A percentile compares a stretch with the other conserved stretches of the same genome.
phyloP scores from a whole-genome alignment of 371 early-diverging fungal genomes.

The Apophysomyces sp. region DNA sequence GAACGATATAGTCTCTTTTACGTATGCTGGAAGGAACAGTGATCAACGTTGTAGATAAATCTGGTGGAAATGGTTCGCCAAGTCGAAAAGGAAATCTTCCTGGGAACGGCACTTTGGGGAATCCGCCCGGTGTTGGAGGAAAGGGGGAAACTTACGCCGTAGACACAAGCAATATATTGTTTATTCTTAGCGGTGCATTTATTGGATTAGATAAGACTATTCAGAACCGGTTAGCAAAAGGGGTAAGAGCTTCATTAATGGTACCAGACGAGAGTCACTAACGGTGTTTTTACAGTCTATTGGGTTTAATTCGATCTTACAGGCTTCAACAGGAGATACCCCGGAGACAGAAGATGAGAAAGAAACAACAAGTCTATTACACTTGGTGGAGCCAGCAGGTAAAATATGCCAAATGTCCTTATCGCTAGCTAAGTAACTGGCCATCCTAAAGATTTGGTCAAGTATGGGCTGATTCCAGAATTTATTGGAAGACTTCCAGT shows the following conservation, averaged over 20 bases:
- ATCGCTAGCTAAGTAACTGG: no score
- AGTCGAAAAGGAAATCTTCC: no score
- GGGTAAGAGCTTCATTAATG: constrained; percentile 54
- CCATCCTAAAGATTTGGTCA: constrained; percentile 85
- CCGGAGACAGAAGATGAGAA: constrained; percentile 3
- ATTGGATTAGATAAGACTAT: constrained; percentile 87
- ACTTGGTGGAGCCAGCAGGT: constrained; percentile 73
- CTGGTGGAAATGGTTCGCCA: no score
- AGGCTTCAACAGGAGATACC: constrained; percentile 12
- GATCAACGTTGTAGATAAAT: constrained; percentile 84
- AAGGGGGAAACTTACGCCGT: constrained; percentile 83
- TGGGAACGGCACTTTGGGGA: constrained; percentile 37
- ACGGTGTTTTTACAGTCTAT: constrained; percentile 61
- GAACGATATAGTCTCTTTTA: constrained; percentile 55
- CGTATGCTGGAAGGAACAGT: constrained; percentile 90
- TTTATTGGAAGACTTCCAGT: constrained; percentile 89
- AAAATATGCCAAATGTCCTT: no score
- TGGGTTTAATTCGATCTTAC: constrained; percentile 69
- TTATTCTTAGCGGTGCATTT: constrained; percentile 92
- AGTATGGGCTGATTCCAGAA: constrained; percentile 90
- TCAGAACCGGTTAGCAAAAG: constrained; percentile 74
- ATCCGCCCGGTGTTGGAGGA: constrained; percentile 50
- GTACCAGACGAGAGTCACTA: no score
- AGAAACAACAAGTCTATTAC: constrained; percentile 23
- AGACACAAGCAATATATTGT: constrained; percentile 90